phyloP scores from a whole-genome alignment of 129 eudicot genomes.

The Daucus carota region DH1_v3.0 NC_030387.2:36629501-36630000 shows the following conservation, averaged over 20 bases:
- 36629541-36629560: slow-evolving; percentile 6
- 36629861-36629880: slow-evolving; percentile 26
- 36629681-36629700: slow-evolving; percentile 41
- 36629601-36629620: slow-evolving; percentile 15
- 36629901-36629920: slow-evolving; percentile 55
- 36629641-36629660: not conserved
- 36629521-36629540: slow-evolving; percentile 19
- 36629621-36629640: slow-evolving; percentile 6
- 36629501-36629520: slow-evolving; percentile 18
- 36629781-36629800: slow-evolving; percentile 59
- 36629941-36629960: slow-evolving; percentile 65
- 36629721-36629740: slow-evolving; percentile 19
- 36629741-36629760: slow-evolving; percentile 32
- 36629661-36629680: not conserved
- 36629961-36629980: slow-evolving; percentile 42
- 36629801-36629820: slow-evolving; percentile 27
- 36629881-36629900: slow-evolving; percentile 61
- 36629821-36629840: slow-evolving; percentile 41
- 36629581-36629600: slow-evolving; percentile 11
- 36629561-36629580: slow-evolving; percentile 11
- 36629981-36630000: slow-evolving; percentile 52
- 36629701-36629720: slow-evolving; percentile 25
- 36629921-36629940: slow-evolving; percentile 57
- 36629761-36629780: slow-evolving; percentile 66
- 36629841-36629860: slow-evolving; percentile 46